Evolutionary conservation across 371 early-diverging fungal genomes (phyloP).

Genomic region (Saksenaea vasiformis): DNA sequence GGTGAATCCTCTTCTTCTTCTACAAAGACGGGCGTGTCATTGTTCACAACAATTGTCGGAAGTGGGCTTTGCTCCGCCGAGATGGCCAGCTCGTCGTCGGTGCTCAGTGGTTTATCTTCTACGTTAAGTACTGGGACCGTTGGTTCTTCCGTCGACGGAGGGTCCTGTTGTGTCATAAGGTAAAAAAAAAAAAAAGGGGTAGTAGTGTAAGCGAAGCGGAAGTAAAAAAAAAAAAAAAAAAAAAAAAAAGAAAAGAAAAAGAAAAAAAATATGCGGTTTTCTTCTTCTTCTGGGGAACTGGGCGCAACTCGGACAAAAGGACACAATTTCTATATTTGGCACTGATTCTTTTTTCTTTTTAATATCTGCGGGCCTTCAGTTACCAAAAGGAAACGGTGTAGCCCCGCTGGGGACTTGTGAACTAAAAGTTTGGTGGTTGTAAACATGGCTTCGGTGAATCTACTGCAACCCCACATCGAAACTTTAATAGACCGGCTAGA

Average conservation of each 20-base stretch:
- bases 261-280: not conserved
- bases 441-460: no score
- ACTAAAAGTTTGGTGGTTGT: no score
- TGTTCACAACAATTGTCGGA: not conserved
- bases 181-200: not conserved
- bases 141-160: not conserved
- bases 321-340: no score
- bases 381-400: no score
- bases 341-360: no score
- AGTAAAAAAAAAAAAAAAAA: not conserved
- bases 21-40: not conserved
- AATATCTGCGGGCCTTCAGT: no score
- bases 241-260: no score
- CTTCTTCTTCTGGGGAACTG: not conserved
- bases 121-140: not conserved
- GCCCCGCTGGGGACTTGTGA: no score
- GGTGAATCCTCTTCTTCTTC: not conserved
- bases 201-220: not conserved
- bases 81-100: not conserved
- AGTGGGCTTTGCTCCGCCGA: not conserved
- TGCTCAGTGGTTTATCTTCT: not conserved
- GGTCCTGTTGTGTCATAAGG: not conserved
- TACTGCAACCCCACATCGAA: no score
- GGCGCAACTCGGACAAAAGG: no score
- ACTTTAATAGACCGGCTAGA: no score